Evolutionary conservation across 1,139 yeast species (phyloP), one percentile per base, ranked within the genome.

Genomic region (Pichia inconspicua): DNA sequence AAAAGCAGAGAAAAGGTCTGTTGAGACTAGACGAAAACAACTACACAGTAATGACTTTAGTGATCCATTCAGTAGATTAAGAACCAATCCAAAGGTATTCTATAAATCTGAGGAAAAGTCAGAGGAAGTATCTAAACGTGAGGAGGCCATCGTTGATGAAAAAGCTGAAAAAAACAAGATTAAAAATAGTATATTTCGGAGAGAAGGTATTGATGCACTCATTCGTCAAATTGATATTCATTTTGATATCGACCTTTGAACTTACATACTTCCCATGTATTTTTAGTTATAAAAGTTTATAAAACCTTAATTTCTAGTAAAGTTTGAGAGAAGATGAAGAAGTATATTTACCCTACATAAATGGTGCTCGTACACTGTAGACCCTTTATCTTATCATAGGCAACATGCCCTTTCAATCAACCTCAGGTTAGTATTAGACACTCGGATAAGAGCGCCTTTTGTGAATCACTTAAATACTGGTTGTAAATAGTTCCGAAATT

Each of bases 51-150:
- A 75, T 47, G 81, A 74, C 44, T 69, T 71, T 19, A 74, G 71
- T 46, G 95, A 92, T 69, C 97, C 98, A 34, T 92, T 92, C 66
- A 81, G 88, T 54, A 78, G 97, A 64, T 75, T 92, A 61, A 84
- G 88, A 64, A 90, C 97, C 0, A 82, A 80, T 52, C 86, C 97
- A 0, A 78, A 86, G 61, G 82, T 88, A 53, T 90, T 88, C 66
- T 89, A 90, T 58, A 56, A 58, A 10, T 56, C 65, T 14, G 40
- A 25, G 15, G 45, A 42, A 22, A 46, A 40, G 17, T 25, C 41
- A 10, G 57, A 55, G 6, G 54, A 44, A 14, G 44, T 44, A 25
- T 49, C 49, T 17, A 42, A 49, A 25, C 46, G 48, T 11, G 43
- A 41, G 6, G 53, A 51, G 14, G 44, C 51, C 9, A 43, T 46